phyloP scores from a whole-genome alignment of 1,284 basidiomycete genomes.

The Phellopilus nigrolimitatus region DNA sequence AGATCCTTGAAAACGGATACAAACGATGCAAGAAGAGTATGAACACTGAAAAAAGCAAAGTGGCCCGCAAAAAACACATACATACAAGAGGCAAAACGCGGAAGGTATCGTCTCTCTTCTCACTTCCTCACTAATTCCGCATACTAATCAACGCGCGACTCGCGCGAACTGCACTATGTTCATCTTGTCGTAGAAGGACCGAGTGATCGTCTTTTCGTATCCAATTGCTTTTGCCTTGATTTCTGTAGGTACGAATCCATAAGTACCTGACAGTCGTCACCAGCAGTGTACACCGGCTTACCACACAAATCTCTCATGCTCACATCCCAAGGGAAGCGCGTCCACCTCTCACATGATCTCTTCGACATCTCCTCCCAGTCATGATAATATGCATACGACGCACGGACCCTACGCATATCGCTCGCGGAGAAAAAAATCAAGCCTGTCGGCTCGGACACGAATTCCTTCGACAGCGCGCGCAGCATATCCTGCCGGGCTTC shows the following conservation, averaged over 20 bases:
- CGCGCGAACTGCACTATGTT: slow-evolving; percentile 1
- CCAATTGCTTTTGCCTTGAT: slow-evolving; percentile 39
- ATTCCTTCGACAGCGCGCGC: slow-evolving; percentile 37
- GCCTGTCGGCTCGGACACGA: slow-evolving; percentile 28
- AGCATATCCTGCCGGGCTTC: slow-evolving; percentile 43
- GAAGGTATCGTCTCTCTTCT: no score
- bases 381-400: slow-evolving; percentile 49
- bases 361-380: slow-evolving; percentile 30
- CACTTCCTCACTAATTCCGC: neutral
- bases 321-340: slow-evolving; percentile 50
- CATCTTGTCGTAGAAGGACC: slow-evolving; percentile 7
- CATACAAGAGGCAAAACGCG: no score
- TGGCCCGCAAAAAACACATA: no score
- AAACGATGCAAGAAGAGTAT: no score
- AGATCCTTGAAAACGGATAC: no score
- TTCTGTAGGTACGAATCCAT: no score
- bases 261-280: no score
- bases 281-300: no score
- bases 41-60: no score
- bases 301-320: slow-evolving; percentile 43
- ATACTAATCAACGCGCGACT: neutral
- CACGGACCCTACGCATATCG: slow-evolving; percentile 31
- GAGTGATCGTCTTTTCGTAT: slow-evolving; percentile 1
- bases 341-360: slow-evolving; percentile 24
- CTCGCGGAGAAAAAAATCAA: slow-evolving; percentile 10